Percentiles rank a stretch among this genome's conserved stretches.
Conservation (phyloP, 257 asterid genomes). For the Solanum peruvianum region DNA sequence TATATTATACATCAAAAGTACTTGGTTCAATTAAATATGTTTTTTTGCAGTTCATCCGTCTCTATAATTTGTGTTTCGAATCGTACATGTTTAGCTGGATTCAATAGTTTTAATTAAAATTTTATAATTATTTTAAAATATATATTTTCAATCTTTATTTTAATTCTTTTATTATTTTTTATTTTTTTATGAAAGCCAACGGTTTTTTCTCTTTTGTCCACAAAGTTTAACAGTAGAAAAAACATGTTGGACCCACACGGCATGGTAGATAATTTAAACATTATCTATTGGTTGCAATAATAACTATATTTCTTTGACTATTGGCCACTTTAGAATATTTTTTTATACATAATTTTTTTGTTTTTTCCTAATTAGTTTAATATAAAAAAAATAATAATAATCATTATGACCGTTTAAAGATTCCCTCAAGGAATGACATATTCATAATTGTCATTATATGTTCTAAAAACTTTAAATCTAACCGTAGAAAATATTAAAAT, state of each 20-base stretch:
- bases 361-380: not conserved
- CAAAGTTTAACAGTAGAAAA: not conserved
- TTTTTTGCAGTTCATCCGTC: no score
- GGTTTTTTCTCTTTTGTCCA: not conserved
- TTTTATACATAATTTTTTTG: not conserved
- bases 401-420: not conserved
- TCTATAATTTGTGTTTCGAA: no score
- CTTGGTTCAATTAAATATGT: no score
- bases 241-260: not conserved
- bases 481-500: not conserved
- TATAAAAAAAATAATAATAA: not conserved
- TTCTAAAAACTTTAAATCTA: not conserved
- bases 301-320: not conserved
- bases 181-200: not conserved
- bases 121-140: no score
- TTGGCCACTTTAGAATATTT: not conserved
- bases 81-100: no score
- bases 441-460: not conserved
- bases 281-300: not conserved
- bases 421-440: not conserved
- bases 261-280: not conserved
- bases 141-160: no score
- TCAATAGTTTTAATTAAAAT: no score
- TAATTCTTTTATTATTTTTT: no score
- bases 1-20: no score